These are phyloP conservation scores for Prunella vulgaris DNA, from an alignment of 257 asterid genomes.

Conservation along the genomic window DNA sequence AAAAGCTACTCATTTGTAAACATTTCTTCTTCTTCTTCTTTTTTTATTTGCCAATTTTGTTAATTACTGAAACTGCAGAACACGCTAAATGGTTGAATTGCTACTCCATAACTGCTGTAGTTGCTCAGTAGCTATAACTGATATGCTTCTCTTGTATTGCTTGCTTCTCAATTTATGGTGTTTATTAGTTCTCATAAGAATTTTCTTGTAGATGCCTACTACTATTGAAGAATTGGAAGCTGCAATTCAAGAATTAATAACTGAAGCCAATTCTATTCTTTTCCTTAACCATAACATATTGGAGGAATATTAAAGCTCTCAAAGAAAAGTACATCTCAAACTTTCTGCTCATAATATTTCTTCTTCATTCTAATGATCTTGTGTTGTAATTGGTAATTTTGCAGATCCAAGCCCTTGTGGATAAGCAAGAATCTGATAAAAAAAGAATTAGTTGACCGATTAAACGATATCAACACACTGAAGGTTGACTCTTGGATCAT, in stretches of 20 bases:
- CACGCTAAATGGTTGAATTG: neutral
- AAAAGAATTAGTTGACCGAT: slow-evolving; percentile 40
- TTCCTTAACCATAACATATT: slow-evolving; percentile 75
- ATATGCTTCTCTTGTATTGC: slow-evolving; percentile 7
- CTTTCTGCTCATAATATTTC: slow-evolving; percentile 9
- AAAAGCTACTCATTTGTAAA: neutral
- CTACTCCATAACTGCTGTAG: neutral
- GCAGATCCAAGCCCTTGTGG: slow-evolving; percentile 67
- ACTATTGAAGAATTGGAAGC: slow-evolving; percentile 86
- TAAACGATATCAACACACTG: slow-evolving; percentile 56
- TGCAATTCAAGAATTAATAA: slow-evolving; percentile 66
- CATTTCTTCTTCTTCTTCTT: too few species aligned
- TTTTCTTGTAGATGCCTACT: slow-evolving; percentile 75
- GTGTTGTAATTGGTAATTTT: slow-evolving; percentile 20
- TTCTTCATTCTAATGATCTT: neutral
- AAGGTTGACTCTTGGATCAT: slow-evolving; percentile 48
- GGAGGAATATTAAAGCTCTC: slow-evolving; percentile 86
- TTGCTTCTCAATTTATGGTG: slow-evolving; percentile 23
- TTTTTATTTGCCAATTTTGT: too few species aligned
- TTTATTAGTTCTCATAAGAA: slow-evolving; percentile 18
- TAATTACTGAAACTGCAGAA: too few species aligned
- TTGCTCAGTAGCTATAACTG: neutral
- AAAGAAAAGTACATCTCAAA: slow-evolving; percentile 44
- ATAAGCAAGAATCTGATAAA: slow-evolving; percentile 57
- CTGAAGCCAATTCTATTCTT: slow-evolving; percentile 83